Base-by-base conservation (phyloP, 192 early-diverging fungal species). In the Coemansia sp. region DNA sequence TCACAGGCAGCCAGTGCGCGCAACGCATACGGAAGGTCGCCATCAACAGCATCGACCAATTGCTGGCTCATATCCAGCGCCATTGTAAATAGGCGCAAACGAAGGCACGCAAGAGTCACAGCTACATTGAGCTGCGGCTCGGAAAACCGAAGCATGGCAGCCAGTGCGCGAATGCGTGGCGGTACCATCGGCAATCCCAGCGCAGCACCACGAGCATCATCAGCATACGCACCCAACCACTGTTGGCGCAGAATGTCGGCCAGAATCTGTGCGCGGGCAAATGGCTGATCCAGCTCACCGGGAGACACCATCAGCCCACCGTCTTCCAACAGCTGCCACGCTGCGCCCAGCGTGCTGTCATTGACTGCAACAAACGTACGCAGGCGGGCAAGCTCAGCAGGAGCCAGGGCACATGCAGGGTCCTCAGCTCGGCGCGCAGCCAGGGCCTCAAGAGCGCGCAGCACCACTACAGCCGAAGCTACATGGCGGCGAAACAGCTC, bases 261-360 rank as follows among this genome's bases (percentile, higher is more conserved):
- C 29, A 81, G 60, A 37, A 76, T 76, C 51, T 75, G 73, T 54
- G 49, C 39, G 0, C 74, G 61, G 22, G 67, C 53, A 23, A 22
- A 4, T 13, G 35, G 51, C 27, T 68, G 66, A n/a, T 71, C 74
- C 47, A 81, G 62, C 58, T 75, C 78, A 14, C 65, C 74, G 0
- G 78, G 78, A n/a, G 73, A 72, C 23, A 81, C 74, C 78, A 81
- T 71, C 27, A 81, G 49, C 10, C 57, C 69, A 24, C 63, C 73
- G 19, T 81, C 78, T 8, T 26, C 66, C 32, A 81, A 60, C 19
- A 81, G 66, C 69, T 73, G 73, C 78, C 74, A 75, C 50, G 68
- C 65, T 1, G 66, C 66, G n/a, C 72, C 41, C 19, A 80, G 24
- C 0, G 53, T 61, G 16, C 45, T 39, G 13, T 59, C 47, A 45